phyloP scores from a whole-genome alignment of 2,329 filamentous ascomycete genomes.

The Trichoderma breve region DNA sequence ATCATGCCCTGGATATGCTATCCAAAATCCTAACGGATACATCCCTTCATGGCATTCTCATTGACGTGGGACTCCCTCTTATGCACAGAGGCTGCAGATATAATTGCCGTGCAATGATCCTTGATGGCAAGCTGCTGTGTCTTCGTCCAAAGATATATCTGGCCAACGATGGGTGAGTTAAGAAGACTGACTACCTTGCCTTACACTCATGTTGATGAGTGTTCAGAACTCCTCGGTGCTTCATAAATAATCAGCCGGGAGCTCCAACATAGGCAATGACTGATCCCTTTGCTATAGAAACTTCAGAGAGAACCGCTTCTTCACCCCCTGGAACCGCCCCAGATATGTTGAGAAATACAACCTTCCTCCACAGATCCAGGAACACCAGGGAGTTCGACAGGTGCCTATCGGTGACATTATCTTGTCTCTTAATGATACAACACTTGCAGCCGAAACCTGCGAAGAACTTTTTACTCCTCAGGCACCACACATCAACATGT shows the following conservation, averaged over 20 bases:
- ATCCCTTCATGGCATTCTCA: conserved; percentile 38
- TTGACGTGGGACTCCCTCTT: conserved; percentile 40
- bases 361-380: conserved; percentile 37
- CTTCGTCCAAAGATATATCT: conserved; percentile 67
- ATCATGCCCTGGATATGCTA: conserved; percentile 35
- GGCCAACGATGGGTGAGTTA: conserved; percentile 34
- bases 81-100: conserved; percentile 37
- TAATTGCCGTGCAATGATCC: conserved; percentile 25
- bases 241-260: not conserved
- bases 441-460: conserved; percentile 42
- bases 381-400: conserved; percentile 40
- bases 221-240: not conserved
- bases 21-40: conserved; percentile 34
- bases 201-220: too few relatives aligned
- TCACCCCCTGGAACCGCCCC: conserved; percentile 41
- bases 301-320: conserved; percentile 40
- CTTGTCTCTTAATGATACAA: conserved; percentile 39
- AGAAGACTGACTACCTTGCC: not conserved
- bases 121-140: conserved; percentile 64
- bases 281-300: conserved; percentile 36
- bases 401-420: conserved; percentile 42
- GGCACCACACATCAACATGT: conserved; percentile 12
- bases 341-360: conserved; percentile 39
- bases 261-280: not conserved
- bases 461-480: conserved; percentile 19